Base-by-base conservation (phyloP, 2,329 filamentous ascomycete genomes). In the Verticillium alfalfae region DNA sequence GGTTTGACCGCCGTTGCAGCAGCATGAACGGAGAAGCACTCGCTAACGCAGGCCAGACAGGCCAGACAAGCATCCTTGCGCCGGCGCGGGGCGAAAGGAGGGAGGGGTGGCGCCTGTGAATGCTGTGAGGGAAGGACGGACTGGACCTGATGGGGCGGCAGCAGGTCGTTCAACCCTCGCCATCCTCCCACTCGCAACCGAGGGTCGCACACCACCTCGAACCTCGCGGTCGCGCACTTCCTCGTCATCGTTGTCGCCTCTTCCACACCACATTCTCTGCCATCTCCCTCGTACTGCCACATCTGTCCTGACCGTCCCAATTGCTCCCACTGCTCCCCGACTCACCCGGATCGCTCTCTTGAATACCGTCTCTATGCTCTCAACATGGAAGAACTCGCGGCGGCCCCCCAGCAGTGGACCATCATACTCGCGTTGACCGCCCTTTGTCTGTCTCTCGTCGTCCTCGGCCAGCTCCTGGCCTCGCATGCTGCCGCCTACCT, bases 381-480 rank as follows among this genome's bases (percentile, higher is more conserved):
- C 71, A 73, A 68, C 71, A 85, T 84, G 82, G 76, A 78, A 70
- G 78, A 81, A 72, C 78, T 79, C 66, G 76, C 78, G 68, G 76
- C 76, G 69, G 58, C 58, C 34, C 58, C 45, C 45, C 76, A 81
- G 62, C 79, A 83, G 75, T 86, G 84, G 83, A 81, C 82, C 71
- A 76, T 84, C 67, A 76, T 86, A 70, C 78, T 88, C 63, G 77
- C 83, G 66, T 74, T 86, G 72, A 83, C 84, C 73, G 84, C 85
- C 65, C 78, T 86, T 71, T 73, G 79, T 55, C 79, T 88, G 62
- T 83, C 83, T 52, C 71, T 84, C 64, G 77, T 83, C 66, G 80
- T 87, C 65, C 75, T 84, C 68, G 76, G 73, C 62, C 84, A 86
- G 70, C 78, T 81, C 64, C 70, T 79, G 61, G 76, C 78, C 65